Evolutionary conservation across 2,329 filamentous ascomycete species (phyloP).

Genomic region (Nigrospora osmanthi): DNA sequence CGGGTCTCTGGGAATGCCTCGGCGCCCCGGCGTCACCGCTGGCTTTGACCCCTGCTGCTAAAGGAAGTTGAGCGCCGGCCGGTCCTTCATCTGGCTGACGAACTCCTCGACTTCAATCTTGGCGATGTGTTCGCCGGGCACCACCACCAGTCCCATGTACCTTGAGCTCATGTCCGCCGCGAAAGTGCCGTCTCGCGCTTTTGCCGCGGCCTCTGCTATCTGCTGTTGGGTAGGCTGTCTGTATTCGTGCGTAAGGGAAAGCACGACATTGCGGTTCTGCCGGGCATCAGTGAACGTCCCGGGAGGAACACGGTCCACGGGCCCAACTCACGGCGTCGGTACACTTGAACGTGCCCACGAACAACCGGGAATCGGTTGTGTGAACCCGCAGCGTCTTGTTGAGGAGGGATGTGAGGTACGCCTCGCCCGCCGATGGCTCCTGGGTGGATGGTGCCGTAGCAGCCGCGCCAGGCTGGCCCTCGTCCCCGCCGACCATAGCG

Average conservation of each 20-base stretch:
- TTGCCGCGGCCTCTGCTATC: conserved; percentile 26
- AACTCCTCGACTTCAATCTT: conserved; percentile 86
- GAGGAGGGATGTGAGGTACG: conserved; percentile 58
- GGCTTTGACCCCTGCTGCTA: no score
- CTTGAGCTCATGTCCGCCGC: conserved; percentile 72
- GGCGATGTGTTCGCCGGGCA: conserved; percentile 77
- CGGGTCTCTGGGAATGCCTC: no score
- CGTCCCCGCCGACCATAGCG: no score
- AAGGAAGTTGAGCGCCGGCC: neutral
- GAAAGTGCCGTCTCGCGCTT: conserved; percentile 29
- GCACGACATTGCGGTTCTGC: conserved; percentile 82
- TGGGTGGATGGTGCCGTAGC: conserved; percentile 5
- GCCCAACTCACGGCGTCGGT: conserved; percentile 68
- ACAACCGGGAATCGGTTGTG: conserved; percentile 78
- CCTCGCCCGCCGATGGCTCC: conserved; percentile 32
- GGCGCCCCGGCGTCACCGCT: no score
- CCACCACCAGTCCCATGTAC: conserved; percentile 81
- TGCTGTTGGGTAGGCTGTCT: conserved; percentile 57
- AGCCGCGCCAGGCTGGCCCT: no score
- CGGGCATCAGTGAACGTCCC: neutral
- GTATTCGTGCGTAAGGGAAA: conserved; percentile 84
- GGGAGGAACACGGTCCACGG: neutral
- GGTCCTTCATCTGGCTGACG: conserved; percentile 38
- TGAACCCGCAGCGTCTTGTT: conserved; percentile 74
- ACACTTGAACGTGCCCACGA: conserved; percentile 87